These are phyloP conservation scores for Corylus avellana DNA, from an alignment of 306 rosid species.

Conservation along the genomic window DNA sequence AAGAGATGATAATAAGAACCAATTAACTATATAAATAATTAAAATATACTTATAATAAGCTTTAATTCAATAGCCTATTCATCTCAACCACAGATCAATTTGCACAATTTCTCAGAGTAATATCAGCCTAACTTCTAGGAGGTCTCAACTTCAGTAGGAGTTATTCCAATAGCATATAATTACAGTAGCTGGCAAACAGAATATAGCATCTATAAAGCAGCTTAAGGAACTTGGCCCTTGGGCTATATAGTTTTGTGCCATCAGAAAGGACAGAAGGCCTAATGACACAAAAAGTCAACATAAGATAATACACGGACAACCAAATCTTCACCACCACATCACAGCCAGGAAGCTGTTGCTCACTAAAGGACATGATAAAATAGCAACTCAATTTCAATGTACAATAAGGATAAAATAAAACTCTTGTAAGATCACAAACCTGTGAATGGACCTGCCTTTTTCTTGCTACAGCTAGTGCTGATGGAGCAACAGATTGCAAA, in stretches of 20 bases:
- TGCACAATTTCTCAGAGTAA: not conserved
- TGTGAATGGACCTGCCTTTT: slow-evolving; percentile 87
- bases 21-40: not conserved
- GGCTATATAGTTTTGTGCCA: not conserved
- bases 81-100: slow-evolving; percentile 1
- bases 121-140: not conserved
- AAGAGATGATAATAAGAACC: slow-evolving; percentile 27
- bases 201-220: not conserved
- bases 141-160: not conserved
- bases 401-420: slow-evolving; percentile 11
- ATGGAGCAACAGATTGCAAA: slow-evolving; percentile 57
- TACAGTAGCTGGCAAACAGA: not conserved
- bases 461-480: slow-evolving; percentile 66
- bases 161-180: not conserved
- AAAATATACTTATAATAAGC: not conserved
- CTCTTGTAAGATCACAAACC: slow-evolving; percentile 40
- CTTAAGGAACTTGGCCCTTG: not conserved
- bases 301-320: not conserved
- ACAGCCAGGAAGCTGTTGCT: not conserved
- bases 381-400: not conserved
- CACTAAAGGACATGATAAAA: not conserved
- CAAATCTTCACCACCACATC: not conserved
- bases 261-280: not conserved
- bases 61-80: not conserved
- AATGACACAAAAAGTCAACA: not conserved